Base-by-base conservation (phyloP, 371 early-diverging fungal genomes). In the Rhizomucor miehei region DNA sequence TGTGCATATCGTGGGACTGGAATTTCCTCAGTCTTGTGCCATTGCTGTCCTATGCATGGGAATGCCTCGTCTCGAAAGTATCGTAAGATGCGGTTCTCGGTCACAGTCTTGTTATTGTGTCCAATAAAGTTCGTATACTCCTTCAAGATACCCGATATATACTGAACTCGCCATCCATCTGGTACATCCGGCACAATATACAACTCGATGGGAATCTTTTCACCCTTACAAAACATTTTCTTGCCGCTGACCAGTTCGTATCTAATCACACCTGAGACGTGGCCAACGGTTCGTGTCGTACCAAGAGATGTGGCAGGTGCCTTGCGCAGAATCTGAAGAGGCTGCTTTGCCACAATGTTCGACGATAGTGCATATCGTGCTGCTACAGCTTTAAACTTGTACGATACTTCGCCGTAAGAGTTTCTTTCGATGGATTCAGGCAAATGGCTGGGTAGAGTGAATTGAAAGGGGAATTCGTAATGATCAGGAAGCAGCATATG, bases 391-490 rank as follows among this genome's bases (percentile, higher is more conserved):
- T 76, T 76, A 6, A 76, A 50, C 9, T 66, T 66, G 63, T 76
- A 76, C 38, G 54, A 57, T 41, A 76, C 44, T 29, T 48, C 55
- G 34, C 73, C 68, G 46, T 60, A 68, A 47, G 59, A 57, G 56
- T 60, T 52, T 23, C 57, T 54, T 16, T 65, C 63, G n/a, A 76
- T 44, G 11, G 77, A 65, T 56, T 72, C 77, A 6, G 67, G 60
- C 23, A 70, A 44, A 23, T 66, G 40, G 13, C 77, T 73, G n/a
- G 77, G 77, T 43, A 72, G n/a, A 41, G 57, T 53, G 14, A 67
- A 54, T 47, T 76, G 73, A 55, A 76, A 76, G 1, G 68, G 65
- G 44, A 65, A 76, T 20, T 60, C 58, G 36, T 72, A 64, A 1
- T 48, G 47, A 12, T 51, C 63, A 20, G 49, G 61, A 57, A 11